These are phyloP conservation scores for Trypanosomatidae sp. DNA, from an alignment of 208 protist genomes.

Conservation along the genomic window DNA sequence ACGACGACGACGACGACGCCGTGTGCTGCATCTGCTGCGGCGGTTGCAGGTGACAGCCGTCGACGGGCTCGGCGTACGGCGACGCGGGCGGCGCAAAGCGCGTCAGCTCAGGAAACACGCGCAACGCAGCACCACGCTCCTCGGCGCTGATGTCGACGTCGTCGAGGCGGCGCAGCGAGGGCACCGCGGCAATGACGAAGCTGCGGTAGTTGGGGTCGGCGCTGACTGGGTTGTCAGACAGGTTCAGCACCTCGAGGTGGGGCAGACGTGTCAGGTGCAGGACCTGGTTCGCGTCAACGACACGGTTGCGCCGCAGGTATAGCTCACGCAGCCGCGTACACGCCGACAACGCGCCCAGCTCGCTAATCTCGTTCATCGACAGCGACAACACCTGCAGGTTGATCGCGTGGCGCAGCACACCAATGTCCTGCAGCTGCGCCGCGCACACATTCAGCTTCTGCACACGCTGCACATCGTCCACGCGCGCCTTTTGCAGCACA, in stretches of 20 bases:
- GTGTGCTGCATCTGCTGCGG: too few relatives aligned
- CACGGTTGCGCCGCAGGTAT: conserved; percentile 75
- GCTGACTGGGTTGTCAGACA: conserved; percentile 78
- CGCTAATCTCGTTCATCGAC: conserved; percentile 74
- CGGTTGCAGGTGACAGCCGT: conserved; percentile 11
- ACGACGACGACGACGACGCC: too few relatives aligned
- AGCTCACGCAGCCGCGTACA: conserved; percentile 57
- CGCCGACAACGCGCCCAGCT: conserved; percentile 56
- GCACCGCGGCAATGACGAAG: conserved; percentile 78
- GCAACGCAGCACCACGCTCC: conserved; percentile 46
- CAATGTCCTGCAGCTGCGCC: conserved; percentile 70
- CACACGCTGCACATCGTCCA: conserved; percentile 63
- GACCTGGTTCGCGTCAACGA: conserved; percentile 79
- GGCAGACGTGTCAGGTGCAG: conserved; percentile 62
- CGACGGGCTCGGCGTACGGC: conserved; percentile 35
- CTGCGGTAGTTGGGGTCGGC: conserved; percentile 79
- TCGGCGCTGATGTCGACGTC: conserved; percentile 51
- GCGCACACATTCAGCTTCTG: conserved; percentile 84
- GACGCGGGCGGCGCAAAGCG: conserved; percentile 62
- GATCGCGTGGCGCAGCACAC: conserved; percentile 39
- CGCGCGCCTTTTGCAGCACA: conserved; percentile 72
- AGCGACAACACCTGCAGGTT: conserved; percentile 79
- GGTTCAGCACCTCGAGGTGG: conserved; percentile 54
- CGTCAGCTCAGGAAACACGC: conserved; percentile 66
- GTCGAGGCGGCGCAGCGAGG: conserved; percentile 49